Conservation (phyloP, 2,329 filamentous ascomycete species). For the Fusarium sp. region DNA sequence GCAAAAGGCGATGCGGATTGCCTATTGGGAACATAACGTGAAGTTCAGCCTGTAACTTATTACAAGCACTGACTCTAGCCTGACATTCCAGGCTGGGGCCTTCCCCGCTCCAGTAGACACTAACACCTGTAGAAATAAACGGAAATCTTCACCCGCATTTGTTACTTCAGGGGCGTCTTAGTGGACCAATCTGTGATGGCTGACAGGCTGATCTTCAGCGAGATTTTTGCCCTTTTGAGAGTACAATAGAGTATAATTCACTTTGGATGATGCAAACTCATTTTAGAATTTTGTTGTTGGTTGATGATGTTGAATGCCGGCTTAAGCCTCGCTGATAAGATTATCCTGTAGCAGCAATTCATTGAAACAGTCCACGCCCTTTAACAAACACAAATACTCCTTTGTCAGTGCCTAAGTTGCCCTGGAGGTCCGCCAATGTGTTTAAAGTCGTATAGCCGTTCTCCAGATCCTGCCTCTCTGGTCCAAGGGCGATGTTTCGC, state of each 20-base stretch:
- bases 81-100: background rate
- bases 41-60: fast-evolving
- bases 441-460: no score
- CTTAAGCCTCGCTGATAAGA: background rate
- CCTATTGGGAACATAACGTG: no score
- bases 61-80: background rate
- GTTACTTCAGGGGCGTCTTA: fast-evolving
- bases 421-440: no score
- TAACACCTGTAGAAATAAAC: background rate
- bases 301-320: fast-evolving
- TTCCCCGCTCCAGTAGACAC: fast-evolving
- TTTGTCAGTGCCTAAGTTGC: no score
- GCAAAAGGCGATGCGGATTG: background rate
- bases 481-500: background rate
- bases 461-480: background rate
- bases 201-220: background rate
- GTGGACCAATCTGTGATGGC: background rate
- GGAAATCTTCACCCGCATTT: background rate
- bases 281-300: fast-evolving
- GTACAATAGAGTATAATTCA: background rate
- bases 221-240: background rate
- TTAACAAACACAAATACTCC: no score
- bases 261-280: fast-evolving
- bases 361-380: background rate
- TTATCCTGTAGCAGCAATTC: fast-evolving